Percentiles rank a stretch among this genome's conserved stretches.
These are phyloP conservation scores for Rubus parviflorus DNA, from an alignment of 306 rosid genomes.

Conservation along the genomic window DNA sequence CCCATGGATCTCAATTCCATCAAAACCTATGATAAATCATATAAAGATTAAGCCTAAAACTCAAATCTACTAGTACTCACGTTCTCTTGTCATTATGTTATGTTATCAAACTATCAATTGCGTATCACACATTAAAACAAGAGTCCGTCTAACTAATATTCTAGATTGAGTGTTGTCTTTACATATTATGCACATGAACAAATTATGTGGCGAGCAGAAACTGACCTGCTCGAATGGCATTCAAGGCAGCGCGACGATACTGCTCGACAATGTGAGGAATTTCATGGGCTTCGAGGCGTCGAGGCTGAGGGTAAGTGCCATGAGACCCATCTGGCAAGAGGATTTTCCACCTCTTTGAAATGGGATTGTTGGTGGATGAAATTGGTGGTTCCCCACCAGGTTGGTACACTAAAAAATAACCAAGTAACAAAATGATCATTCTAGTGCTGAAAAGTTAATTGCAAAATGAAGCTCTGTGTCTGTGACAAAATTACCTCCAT, in stretches of 20 bases:
- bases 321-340: conserved; percentile 84
- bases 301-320: conserved; percentile 68
- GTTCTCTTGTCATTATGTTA: background rate
- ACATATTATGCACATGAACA: background rate
- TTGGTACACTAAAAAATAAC: conserved; percentile 63
- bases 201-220: background rate
- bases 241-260: conserved; percentile 60
- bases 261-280: conserved; percentile 66
- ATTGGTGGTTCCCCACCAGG: conserved; percentile 71
- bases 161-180: background rate
- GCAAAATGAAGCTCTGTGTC: background rate
- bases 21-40: conserved; percentile 57
- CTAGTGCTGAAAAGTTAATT: background rate
- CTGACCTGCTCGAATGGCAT: conserved; percentile 76
- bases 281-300: conserved; percentile 44
- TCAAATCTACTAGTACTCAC: background rate
- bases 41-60: background rate
- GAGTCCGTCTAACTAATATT: background rate
- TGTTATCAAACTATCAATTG: background rate
- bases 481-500: conserved; percentile 37
- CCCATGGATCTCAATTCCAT: conserved; percentile 91
- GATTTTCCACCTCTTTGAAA: conserved; percentile 74
- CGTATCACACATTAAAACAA: background rate
- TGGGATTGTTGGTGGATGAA: conserved; percentile 65
- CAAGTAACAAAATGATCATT: background rate